Evolutionary conservation across 164 flowering plant genomes (phyloP).

Genomic region (Piper longum): DNA sequence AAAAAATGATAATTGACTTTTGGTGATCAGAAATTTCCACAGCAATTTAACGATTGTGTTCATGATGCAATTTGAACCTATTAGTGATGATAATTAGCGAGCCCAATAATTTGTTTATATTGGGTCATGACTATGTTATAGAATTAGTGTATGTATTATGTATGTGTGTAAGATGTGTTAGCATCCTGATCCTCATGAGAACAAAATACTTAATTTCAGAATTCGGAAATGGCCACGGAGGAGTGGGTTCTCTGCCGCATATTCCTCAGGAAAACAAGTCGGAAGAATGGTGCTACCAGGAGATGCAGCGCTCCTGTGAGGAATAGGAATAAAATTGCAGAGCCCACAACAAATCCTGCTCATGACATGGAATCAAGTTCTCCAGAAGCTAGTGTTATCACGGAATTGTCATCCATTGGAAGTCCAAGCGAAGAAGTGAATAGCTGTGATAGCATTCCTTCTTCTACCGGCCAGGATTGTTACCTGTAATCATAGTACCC

Average conservation of each 20-base stretch:
- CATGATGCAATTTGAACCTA: no score
- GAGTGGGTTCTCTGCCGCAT: conserved; percentile 17
- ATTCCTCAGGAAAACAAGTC: conserved; percentile 9
- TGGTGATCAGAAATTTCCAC: not conserved
- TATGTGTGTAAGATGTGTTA: not conserved
- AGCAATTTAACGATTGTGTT: not conserved
- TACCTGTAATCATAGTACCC: not conserved
- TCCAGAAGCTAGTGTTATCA: conserved; percentile 1
- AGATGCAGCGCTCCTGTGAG: not conserved
- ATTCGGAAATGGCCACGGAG: conserved; percentile 3
- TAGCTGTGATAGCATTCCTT: conserved; percentile 1
- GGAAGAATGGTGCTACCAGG: not conserved
- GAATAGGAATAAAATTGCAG: not conserved
- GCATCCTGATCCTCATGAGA: not conserved
- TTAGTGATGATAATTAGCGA: no score
- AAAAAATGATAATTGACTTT: not conserved
- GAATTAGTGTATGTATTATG: not conserved
- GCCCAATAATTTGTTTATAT: no score
- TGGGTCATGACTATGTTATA: no score
- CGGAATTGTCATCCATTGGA: conserved; percentile 2
- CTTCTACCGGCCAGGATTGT: not conserved
- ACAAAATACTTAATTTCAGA: not conserved
- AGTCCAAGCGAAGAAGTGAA: not conserved
- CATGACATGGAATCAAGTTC: not conserved
- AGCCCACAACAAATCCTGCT: not conserved